Conservation (phyloP, 768 basidiomycete genomes). For the Leccinum sublutescens region DNA sequence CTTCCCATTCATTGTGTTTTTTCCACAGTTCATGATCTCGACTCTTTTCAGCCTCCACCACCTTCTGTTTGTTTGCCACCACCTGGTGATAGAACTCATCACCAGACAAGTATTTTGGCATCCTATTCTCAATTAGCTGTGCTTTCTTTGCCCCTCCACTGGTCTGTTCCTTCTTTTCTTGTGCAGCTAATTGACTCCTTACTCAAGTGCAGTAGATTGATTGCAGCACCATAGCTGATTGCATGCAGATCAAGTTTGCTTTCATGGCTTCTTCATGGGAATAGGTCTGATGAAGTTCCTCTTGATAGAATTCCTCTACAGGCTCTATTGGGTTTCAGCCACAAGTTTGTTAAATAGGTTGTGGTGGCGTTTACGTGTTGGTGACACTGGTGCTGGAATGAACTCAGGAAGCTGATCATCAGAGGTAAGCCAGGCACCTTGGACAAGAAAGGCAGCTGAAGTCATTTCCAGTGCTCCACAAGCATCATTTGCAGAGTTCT, state of each 20-base stretch:
- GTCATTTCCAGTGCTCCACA: no score
- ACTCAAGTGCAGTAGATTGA: conserved; percentile 14
- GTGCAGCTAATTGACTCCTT: conserved; percentile 13
- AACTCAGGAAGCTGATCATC: background rate
- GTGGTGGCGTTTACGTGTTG: background rate
- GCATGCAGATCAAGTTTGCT: background rate
- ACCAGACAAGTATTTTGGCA: conserved; percentile 22
- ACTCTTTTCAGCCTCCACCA: background rate
- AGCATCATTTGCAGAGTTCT: background rate
- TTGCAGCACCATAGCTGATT: background rate
- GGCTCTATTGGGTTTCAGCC: background rate
- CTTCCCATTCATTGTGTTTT: background rate
- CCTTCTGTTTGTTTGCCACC: background rate
- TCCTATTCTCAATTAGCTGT: conserved; percentile 17
- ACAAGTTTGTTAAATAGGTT: background rate
- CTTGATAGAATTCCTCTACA: background rate
- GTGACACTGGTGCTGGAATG: background rate
- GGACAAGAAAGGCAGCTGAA: no score
- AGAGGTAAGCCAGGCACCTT: background rate
- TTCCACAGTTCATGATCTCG: background rate
- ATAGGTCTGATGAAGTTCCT: background rate
- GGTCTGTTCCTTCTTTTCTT: conserved; percentile 13
- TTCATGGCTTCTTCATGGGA: no score
- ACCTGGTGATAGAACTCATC: conserved; percentile 14
- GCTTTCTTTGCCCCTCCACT: conserved; percentile 7